These are phyloP conservation scores for Teratosphaeria pseudoeucalypti DNA, from an alignment of 2,329 filamentous ascomycete genomes.

Conservation along the genomic window DNA sequence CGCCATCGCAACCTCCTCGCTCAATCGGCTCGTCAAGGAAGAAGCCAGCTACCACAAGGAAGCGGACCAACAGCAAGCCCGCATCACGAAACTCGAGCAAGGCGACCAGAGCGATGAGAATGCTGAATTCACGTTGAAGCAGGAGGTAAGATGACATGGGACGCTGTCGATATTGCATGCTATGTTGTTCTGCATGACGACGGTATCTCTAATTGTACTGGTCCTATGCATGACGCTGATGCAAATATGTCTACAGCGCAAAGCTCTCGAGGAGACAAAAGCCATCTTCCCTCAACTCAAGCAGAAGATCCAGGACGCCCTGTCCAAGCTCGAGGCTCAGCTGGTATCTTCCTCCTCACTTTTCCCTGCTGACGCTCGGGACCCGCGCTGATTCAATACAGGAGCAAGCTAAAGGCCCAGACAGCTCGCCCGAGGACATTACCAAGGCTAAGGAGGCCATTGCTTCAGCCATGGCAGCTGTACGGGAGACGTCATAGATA, in stretches of 20 bases:
- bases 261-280: constrained; percentile 78
- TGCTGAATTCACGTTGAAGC: constrained; percentile 66
- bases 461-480: constrained; percentile 29
- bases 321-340: constrained; percentile 64
- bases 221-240: background rate
- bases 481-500: constrained; percentile 26
- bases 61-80: constrained; percentile 60
- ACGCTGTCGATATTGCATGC: background rate
- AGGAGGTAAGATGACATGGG: constrained; percentile 55
- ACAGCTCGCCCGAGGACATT: constrained; percentile 32
- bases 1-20: constrained; percentile 66
- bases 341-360: constrained; percentile 43
- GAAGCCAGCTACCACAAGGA: constrained; percentile 85
- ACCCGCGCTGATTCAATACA: constrained; percentile 10
- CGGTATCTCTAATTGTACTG: background rate
- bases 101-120: constrained; percentile 53
- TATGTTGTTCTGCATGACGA: background rate
- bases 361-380: background rate
- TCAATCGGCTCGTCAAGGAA: constrained; percentile 82
- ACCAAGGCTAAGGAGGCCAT: constrained; percentile 36
- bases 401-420: constrained; percentile 33
- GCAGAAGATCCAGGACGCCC: constrained; percentile 59
- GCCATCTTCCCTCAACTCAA: constrained; percentile 66
- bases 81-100: constrained; percentile 54
- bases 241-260: constrained; percentile 43